Base-by-base conservation (phyloP, 164 flowering plant genomes). In the Chimonanthus praecox region DNA sequence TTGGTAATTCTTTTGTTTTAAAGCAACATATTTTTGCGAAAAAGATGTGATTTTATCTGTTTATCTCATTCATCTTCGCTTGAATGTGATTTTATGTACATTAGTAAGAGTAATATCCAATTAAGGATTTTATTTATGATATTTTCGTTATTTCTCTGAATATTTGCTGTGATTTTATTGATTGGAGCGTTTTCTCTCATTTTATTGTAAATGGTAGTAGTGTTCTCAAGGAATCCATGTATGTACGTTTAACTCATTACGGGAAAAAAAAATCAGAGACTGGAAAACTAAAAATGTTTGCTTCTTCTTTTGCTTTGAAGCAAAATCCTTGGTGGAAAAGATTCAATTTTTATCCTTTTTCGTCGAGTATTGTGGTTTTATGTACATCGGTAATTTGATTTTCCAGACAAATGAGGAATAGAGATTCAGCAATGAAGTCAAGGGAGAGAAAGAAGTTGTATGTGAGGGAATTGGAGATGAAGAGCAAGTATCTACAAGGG, bases 371-470 rank as follows among this genome's bases (percentile, higher is more conserved):
- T 49, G 10, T 47, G 20, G 10, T 69, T 50, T 69, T 0, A 47
- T 48, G 9, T 9, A 7, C 18, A 11, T 47, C 16, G 43, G 50
- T 21, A 2, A 10, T 50, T 9, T 50, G 7, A 11, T 47, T 80
- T 76, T 83, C 9, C 87, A 93, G 99, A 88, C 92, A 92, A 72
- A 15, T 90, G 85, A 95, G 94, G 81, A 93, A 95, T 71, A 85
- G 89, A 77, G 98, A 93, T 81, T 95, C 97, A 0, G 99, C 99
- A 0, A 71, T 92, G 75, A 85, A 87, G 78, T 95, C 98, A 49
- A 85, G 99, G 80, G 99, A 93, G 85, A 92, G 98, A 88, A 95
- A 86, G 82, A 95, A 92, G 85, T 67, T 78, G 77, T 86, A 89
- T 75, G 88, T 95, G 64, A 89, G 64, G 73, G 97, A 93, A 73